Base-by-base conservation (phyloP, 2,329 filamentous ascomycete genomes). In the Alternaria brassicicola region DNA sequence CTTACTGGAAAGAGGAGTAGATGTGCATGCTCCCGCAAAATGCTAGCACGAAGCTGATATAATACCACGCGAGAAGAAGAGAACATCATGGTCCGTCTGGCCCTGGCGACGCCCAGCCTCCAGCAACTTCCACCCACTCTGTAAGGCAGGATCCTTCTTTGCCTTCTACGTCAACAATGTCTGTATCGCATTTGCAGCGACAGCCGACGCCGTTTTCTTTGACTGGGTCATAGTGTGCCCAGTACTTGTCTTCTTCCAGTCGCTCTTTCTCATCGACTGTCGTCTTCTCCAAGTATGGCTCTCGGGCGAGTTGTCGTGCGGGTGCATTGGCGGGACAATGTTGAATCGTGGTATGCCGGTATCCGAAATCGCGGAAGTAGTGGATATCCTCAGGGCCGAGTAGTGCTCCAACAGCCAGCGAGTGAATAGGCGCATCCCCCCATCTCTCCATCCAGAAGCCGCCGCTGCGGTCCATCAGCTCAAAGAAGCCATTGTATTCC, bases 401-500 rank as follows among this genome's bases (percentile, higher is more conserved):
- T 15, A 99, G 88, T 31, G 90, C 91, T 67, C 95, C 95, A 25
- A 95, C 94, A 26, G 95, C 95, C 50, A 99, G 89, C 35, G 95
- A 99, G 81, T 99, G 95, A 69, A 99, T 97, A 13, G 95, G 95
- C 57, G 95, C 95, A 80, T 99, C 95, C 80, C 95, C 95, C 95
- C 95, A 99, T 78, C 95, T 85, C 82, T 99, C 95, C 88, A 96
- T 97, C 95, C 95, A 99, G 81, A 99, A 99, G 46, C 95, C 95
- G 65, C 95, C 95, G 76, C 93, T 97, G 63, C 89, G 89, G 76
- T 99, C 95, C 94, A 99, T 97, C 90, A 96, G 96, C 72, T 97
- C 84, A 78, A 99, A 99, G 78, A 99, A 99, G 66, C 97, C 95
- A 70, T 96, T 90, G 76, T 99, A 99, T 74, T 93, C 91, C 80